These are phyloP conservation scores for Diutina siamensis DNA, from an alignment of 1,139 yeast species.

Conservation along the genomic window DNA sequence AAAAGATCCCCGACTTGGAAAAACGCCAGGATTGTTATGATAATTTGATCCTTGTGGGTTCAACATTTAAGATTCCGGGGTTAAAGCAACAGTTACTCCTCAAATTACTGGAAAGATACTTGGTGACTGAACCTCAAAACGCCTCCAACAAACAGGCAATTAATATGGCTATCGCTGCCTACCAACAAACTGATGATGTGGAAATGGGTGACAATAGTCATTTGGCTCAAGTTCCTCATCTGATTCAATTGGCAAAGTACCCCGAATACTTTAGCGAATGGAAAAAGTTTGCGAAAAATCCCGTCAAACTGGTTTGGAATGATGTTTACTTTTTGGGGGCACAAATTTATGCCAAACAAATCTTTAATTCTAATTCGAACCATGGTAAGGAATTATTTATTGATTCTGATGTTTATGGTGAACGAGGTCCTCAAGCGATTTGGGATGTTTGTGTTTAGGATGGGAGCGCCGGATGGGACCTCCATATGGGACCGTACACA, in stretches of 20 bases:
- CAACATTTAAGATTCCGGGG: constrained; percentile 65
- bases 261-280: constrained; percentile 95
- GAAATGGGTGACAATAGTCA: constrained; percentile 8
- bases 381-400: constrained; percentile 57
- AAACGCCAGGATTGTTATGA: constrained; percentile 84
- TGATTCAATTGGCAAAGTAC: constrained; percentile 54
- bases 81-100: constrained; percentile 60
- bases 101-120: constrained; percentile 46
- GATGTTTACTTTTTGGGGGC: constrained; percentile 77
- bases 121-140: constrained; percentile 27
- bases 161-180: constrained; percentile 31
- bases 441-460: constrained; percentile 38
- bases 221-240: constrained; percentile 57
- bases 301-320: constrained; percentile 35
- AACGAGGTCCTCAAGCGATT: constrained; percentile 63
- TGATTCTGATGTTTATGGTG: constrained; percentile 63
- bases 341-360: constrained; percentile 77
- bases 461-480: no score
- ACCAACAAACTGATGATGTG: constrained; percentile 27
- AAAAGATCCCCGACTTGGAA: constrained; percentile 49
- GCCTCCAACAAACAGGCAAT: constrained; percentile 19
- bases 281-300: constrained; percentile 59
- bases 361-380: constrained; percentile 52
- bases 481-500: no score
- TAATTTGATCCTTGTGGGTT: constrained; percentile 68